These are phyloP conservation scores for Phytophthora pluvialis DNA, from an alignment of 352 stramenopile genomes.

Conservation along the genomic window DNA sequence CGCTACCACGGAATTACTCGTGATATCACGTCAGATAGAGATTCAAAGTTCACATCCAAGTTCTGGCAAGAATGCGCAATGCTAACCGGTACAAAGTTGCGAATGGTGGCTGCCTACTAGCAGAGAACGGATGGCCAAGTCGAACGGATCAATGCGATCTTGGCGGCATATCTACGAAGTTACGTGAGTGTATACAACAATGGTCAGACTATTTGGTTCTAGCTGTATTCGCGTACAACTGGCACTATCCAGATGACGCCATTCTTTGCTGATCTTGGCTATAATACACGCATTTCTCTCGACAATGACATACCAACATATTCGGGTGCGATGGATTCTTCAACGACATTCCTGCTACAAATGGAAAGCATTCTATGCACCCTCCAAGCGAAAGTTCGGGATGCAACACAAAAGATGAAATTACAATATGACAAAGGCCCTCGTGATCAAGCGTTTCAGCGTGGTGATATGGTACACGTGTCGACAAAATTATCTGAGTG, in stretches of 20 bases:
- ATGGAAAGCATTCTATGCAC: not conserved
- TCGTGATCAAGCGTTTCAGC: too few species aligned
- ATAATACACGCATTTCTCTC: too few species aligned
- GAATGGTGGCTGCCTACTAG: constrained; percentile 7
- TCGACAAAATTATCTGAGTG: too few species aligned
- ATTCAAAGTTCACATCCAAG: constrained; percentile 14
- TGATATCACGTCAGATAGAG: constrained; percentile 11
- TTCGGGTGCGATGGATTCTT: too few species aligned
- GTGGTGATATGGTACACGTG: too few species aligned
- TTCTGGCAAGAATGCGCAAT: constrained; percentile 3
- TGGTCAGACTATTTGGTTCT: not conserved
- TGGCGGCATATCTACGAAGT: not conserved
- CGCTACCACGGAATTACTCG: constrained; percentile 5
- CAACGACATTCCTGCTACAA: too few species aligned
- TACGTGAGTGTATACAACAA: constrained; percentile 11
- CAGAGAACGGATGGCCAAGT: constrained; percentile 16
- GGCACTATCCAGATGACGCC: constrained; percentile 2
- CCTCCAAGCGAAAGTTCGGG: not conserved
- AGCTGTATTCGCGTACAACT: constrained; percentile 5
- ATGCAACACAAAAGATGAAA: not conserved
- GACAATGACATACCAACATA: too few species aligned
- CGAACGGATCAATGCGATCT: constrained; percentile 8
- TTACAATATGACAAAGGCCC: too few species aligned
- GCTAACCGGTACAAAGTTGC: not conserved
- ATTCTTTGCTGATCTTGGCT: too few species aligned